Base-by-base conservation (phyloP, 2,329 filamentous ascomycete species). In the Calonectria pseudoturangicola region DNA sequence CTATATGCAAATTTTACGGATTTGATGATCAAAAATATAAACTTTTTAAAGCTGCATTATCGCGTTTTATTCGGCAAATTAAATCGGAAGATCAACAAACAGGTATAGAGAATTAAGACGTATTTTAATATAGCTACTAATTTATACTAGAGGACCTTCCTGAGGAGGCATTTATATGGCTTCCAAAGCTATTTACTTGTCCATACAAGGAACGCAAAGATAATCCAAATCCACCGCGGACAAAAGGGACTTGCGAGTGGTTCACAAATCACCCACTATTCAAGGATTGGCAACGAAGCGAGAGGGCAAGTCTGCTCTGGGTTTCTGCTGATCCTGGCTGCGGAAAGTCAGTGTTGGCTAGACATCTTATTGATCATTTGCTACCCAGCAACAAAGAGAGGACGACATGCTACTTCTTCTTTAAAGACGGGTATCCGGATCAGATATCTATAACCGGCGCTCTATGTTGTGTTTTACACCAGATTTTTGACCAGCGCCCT, bases 291-390 rank as follows among this genome's bases (percentile, higher is more conserved):
- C 33, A 41, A 28, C 16, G 3, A 10, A 68, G 9, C 18, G 15
- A 60, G 13, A 9, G 13, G 1, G 36, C 58, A 21, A 39, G 54
- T 25, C 28, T 68, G 27, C 73, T 74, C 25, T 72, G 62, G 51
- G 80, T 85, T 2, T 85, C 85, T 43, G 85, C 85, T 5, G 82
- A 86, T 68, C 85, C 85, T 12, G 85, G 85, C 0, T 86, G 84
- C 58, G 85, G 85, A 13, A 87, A 87, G 71, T 86, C 86, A 0
- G 85, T 86, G 7, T 73, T 87, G 10, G 78, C 83, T 13, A 84
- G 74, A 71, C 80, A 80, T 48, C 70, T 87, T 2, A 74, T 83
- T 0, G 84, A 86, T 39, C 30, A 77, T 0, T 64, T 81, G 25
- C 39, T 63, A n/a, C 51, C 27, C 1, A 56, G 51, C 13, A 33